phyloP scores from a whole-genome alignment of 1,284 basidiomycete species.

The Butyriboletus pseudospeciosus region DNA sequence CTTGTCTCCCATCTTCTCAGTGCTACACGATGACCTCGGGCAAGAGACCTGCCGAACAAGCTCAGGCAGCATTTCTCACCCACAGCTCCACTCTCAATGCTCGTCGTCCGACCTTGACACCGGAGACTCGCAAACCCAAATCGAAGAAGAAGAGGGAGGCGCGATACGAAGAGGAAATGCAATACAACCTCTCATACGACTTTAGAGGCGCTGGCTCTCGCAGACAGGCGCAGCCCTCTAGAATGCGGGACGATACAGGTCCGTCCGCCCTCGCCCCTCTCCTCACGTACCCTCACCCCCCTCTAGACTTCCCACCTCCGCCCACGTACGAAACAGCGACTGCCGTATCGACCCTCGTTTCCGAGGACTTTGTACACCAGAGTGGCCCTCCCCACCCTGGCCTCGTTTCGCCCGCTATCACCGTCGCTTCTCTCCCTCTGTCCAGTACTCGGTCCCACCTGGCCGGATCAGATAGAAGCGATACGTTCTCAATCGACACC shows the following conservation, averaged over 20 bases:
- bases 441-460: conserved; percentile 3
- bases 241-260: conserved; percentile 30
- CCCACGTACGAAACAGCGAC: conserved; percentile 31
- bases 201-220: conserved; percentile 28
- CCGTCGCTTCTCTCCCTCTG: conserved; percentile 27
- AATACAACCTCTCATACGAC: conserved; percentile 34
- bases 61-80: conserved; percentile 47
- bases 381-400: conserved; percentile 21
- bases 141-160: conserved; percentile 34
- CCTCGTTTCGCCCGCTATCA: conserved; percentile 23
- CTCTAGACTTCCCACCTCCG: conserved; percentile 29
- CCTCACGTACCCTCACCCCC: not conserved
- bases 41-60: conserved; percentile 29
- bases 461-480: conserved; percentile 23
- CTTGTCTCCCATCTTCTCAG: conserved; percentile 34
- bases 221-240: conserved; percentile 25
- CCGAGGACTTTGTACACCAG: conserved; percentile 30
- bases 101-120: conserved; percentile 47
- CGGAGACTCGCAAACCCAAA: conserved; percentile 36
- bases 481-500: conserved; percentile 22
- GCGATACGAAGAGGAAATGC: conserved; percentile 34
- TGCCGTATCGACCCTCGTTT: conserved; percentile 29
- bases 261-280: conserved; percentile 1
- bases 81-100: conserved; percentile 53
- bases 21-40: conserved; percentile 36